phyloP scores from a whole-genome alignment of 2,329 filamentous ascomycete genomes.

The Drechslerella coelobrocha region DNA sequence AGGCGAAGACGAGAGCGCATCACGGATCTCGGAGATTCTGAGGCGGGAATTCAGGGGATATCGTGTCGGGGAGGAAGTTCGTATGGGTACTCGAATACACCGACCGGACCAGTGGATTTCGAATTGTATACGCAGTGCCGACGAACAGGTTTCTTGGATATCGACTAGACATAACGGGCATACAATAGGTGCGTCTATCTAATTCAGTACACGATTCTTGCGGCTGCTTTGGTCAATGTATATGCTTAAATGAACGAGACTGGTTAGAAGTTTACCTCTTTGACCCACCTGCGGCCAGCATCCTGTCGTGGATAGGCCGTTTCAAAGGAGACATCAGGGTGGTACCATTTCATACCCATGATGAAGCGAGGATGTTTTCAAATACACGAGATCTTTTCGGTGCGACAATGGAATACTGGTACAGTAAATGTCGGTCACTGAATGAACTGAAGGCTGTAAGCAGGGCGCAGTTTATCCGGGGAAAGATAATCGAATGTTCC shows the following conservation, averaged over 20 bases:
- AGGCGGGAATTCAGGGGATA: too few relatives aligned
- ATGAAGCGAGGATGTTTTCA: not conserved
- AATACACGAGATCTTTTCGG: not conserved
- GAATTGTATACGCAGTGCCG: not conserved
- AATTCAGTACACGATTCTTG: not conserved
- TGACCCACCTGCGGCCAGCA: not conserved
- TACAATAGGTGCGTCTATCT: not conserved
- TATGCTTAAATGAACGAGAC: not conserved
- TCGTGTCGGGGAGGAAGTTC: too few relatives aligned
- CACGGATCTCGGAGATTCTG: too few relatives aligned
- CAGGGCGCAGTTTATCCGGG: conserved; percentile 1
- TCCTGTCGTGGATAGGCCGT: not conserved
- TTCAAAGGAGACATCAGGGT: not conserved
- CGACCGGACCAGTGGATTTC: conserved; percentile 9
- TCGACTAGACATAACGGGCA: conserved; percentile 5
- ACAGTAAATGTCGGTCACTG: not conserved
- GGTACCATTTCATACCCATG: not conserved
- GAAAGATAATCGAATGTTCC: not conserved
- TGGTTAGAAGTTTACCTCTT: conserved; percentile 12
- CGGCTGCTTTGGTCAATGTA: not conserved
- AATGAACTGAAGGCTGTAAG: not conserved
- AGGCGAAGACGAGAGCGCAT: too few relatives aligned
- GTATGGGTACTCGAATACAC: not conserved
- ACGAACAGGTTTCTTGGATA: conserved; percentile 14
- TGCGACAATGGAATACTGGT: not conserved